Conservation (phyloP, 23 red algal species). For the Agarophyton chilense region DNA sequence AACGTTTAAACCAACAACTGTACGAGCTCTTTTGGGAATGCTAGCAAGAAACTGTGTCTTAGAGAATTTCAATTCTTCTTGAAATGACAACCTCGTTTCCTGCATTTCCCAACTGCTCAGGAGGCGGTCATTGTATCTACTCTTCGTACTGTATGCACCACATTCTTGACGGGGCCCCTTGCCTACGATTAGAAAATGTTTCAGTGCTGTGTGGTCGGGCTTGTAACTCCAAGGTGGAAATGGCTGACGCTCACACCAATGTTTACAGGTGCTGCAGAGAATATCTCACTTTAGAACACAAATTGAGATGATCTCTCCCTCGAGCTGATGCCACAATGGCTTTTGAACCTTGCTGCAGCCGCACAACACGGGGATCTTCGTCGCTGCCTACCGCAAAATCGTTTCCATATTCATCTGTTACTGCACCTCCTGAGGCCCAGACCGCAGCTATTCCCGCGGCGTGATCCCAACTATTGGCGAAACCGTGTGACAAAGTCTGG, state of each 20-base stretch:
- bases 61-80: no score
- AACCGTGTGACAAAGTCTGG: not conserved
- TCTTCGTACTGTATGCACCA: no score
- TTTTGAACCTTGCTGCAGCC: not conserved
- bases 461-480: slow-evolving; percentile 38
- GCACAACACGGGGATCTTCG: not conserved
- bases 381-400: slow-evolving; percentile 8
- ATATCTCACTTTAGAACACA: not conserved
- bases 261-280: not conserved
- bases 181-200: no score
- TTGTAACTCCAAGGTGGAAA: not conserved
- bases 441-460: slow-evolving; percentile 47
- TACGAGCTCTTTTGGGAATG: no score
- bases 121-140: no score
- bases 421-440: slow-evolving; percentile 1
- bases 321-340: slow-evolving; percentile 28
- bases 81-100: no score
- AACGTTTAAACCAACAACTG: no score
- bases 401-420: slow-evolving; percentile 32
- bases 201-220: not conserved
- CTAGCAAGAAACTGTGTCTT: no score
- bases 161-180: no score
- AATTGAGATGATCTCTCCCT: slow-evolving; percentile 1
- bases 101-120: no score
- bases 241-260: not conserved